Conservation (phyloP, 73 alveolate genomes). For the Halteria grandinella region DNA sequence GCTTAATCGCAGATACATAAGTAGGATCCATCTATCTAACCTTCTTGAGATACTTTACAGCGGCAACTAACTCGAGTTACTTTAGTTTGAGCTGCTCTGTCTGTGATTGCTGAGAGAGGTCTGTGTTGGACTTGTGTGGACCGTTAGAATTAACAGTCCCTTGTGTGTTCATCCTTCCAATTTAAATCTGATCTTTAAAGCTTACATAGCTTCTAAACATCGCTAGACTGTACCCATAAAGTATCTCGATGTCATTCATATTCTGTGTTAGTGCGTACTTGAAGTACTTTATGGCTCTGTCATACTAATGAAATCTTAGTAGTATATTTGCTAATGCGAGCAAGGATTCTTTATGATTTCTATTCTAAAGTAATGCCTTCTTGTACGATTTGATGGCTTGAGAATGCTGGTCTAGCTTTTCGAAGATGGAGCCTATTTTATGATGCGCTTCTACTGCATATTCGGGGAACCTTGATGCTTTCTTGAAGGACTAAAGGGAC, state of each 20-base stretch:
- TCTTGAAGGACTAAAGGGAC: constrained; percentile 30
- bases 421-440: constrained; percentile 58
- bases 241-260: constrained; percentile 23
- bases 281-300: constrained; percentile 46
- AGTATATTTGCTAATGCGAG: constrained; percentile 18
- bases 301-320: constrained; percentile 7
- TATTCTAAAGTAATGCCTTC: background rate
- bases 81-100: background rate
- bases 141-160: no score
- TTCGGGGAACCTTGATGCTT: constrained; percentile 15
- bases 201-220: constrained; percentile 22
- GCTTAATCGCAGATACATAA: constrained; percentile 14
- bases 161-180: no score
- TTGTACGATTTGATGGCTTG: constrained; percentile 32
- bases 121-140: background rate
- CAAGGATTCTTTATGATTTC: constrained; percentile 33
- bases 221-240: constrained; percentile 38
- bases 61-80: background rate
- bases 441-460: constrained; percentile 27
- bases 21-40: constrained; percentile 4
- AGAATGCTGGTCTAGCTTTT: constrained; percentile 29
- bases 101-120: background rate
- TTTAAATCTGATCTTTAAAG: background rate
- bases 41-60: background rate
- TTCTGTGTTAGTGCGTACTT: background rate